Conservation (phyloP, 768 basidiomycete species). For the Infundibulicybe gibba region DNA sequence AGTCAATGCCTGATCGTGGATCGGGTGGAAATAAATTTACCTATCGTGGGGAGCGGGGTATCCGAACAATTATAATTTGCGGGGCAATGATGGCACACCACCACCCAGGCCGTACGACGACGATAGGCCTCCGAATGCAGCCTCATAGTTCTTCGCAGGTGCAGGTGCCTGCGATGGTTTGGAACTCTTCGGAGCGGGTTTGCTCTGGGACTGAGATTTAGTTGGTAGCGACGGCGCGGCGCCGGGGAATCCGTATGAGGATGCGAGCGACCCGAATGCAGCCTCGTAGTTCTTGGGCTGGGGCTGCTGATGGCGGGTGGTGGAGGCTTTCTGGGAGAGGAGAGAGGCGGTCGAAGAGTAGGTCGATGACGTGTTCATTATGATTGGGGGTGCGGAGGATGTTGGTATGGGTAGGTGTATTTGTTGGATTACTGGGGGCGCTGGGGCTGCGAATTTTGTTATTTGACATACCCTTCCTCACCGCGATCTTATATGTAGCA, state of each 20-base stretch:
- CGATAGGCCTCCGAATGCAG: conserved; percentile 15
- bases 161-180: neutral
- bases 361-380: neutral
- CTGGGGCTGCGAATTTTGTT: too few species aligned
- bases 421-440: too few species aligned
- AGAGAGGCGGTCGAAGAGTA: neutral
- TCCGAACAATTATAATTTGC: too few species aligned
- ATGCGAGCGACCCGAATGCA: neutral
- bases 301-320: neutral
- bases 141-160: conserved; percentile 14
- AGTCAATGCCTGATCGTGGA: too few species aligned
- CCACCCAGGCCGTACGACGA: conserved; percentile 16
- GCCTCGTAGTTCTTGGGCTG: neutral
- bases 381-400: too few species aligned
- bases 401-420: too few species aligned
- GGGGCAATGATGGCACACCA: conserved; percentile 4
- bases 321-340: neutral
- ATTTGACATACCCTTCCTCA: too few species aligned
- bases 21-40: too few species aligned
- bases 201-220: neutral
- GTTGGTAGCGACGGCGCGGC: neutral
- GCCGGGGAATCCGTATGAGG: neutral
- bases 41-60: too few species aligned
- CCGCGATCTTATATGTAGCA: too few species aligned
- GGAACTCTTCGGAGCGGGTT: neutral